phyloP scores from a whole-genome alignment of 768 basidiomycete species.

The Termitomyces sp. region DNA sequence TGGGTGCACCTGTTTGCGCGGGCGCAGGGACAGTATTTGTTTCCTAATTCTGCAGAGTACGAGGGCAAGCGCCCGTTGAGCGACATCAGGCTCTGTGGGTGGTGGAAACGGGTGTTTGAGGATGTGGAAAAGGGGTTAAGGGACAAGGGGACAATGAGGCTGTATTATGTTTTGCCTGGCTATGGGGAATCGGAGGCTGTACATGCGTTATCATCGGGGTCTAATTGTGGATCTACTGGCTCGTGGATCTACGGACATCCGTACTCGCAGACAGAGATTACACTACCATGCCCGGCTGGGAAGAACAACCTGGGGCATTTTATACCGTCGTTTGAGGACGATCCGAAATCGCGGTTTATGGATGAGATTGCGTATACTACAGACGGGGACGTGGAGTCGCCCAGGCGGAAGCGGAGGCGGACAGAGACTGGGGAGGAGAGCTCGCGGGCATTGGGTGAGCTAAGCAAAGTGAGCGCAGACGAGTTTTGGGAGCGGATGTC shows the following conservation, averaged over 20 bases:
- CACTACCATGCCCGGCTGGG: slow-evolving; percentile 37
- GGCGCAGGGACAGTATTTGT: slow-evolving; percentile 89
- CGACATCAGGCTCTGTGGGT: slow-evolving; percentile 79
- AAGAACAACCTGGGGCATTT: slow-evolving; percentile 56
- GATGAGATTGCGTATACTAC: slow-evolving; percentile 86
- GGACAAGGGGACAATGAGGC: slow-evolving; percentile 21
- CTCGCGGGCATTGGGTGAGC: slow-evolving; percentile 38
- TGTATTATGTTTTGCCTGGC: slow-evolving; percentile 71
- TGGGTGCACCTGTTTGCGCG: slow-evolving; percentile 91
- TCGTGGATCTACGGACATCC: slow-evolving; percentile 81
- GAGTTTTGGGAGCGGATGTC: slow-evolving; percentile 99
- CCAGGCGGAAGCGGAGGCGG: slow-evolving; percentile 55
- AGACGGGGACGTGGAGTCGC: slow-evolving; percentile 59
- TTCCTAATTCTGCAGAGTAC: slow-evolving; percentile 79
- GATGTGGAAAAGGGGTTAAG: slow-evolving; percentile 45
- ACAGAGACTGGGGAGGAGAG: too few relatives aligned
- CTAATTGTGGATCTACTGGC: too few relatives aligned
- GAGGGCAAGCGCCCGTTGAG: slow-evolving; percentile 67
- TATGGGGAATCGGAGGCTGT: slow-evolving; percentile 64
- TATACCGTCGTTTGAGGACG: slow-evolving; percentile 94
- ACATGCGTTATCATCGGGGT: slow-evolving; percentile 40
- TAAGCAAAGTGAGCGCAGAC: slow-evolving; percentile 56
- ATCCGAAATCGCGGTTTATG: slow-evolving; percentile 92
- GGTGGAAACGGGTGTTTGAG: slow-evolving; percentile 85
- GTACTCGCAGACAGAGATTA: slow-evolving; percentile 54